Evolutionary conservation across 176 grass and related monocot genomes (phyloP).

Genomic region (Zoysia pacifica): DNA sequence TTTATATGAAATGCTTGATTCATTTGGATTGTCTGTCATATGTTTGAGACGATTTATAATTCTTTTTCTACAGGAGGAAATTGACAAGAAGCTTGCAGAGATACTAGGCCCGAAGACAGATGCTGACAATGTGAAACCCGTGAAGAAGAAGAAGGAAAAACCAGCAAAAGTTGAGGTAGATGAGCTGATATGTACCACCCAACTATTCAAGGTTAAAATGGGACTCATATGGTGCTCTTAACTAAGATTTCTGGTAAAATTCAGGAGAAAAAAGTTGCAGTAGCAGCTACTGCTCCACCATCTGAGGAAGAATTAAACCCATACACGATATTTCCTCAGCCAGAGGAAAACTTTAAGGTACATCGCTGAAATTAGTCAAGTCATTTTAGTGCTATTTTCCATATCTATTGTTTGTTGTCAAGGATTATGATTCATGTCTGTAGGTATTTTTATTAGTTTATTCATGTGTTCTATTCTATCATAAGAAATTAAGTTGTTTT

Average conservation of each 20-base stretch:
- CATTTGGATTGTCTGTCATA: conserved; percentile 17
- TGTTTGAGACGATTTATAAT: conserved; percentile 26
- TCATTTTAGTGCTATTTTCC: not conserved
- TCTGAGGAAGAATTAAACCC: conserved; percentile 95
- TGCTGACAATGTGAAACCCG: conserved; percentile 86
- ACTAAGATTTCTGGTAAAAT: conserved; percentile 26
- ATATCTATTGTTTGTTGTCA: not conserved
- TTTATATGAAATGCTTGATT: not conserved
- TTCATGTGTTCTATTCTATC: conserved; percentile 7
- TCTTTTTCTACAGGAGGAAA: conserved; percentile 65
- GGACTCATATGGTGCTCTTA: conserved; percentile 19
- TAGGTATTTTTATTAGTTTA: not conserved
- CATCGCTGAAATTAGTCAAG: not conserved
- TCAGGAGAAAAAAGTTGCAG: conserved; percentile 71
- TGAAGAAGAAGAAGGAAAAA: conserved; percentile 98
- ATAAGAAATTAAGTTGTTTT: conserved; percentile 24
- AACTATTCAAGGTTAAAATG: conserved; percentile 11
- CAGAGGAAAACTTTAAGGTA: conserved; percentile 94
- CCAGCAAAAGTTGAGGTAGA: conserved; percentile 81
- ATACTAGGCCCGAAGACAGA: conserved; percentile 86
- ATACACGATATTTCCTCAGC: conserved; percentile 88
- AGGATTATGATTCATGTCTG: not conserved
- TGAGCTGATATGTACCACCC: not conserved
- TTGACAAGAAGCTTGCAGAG: conserved; percentile 78
- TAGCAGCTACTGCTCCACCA: conserved; percentile 44